Conservation (phyloP, 805 yeast genomes). For the Saccharomycopsis sp. region DNA sequence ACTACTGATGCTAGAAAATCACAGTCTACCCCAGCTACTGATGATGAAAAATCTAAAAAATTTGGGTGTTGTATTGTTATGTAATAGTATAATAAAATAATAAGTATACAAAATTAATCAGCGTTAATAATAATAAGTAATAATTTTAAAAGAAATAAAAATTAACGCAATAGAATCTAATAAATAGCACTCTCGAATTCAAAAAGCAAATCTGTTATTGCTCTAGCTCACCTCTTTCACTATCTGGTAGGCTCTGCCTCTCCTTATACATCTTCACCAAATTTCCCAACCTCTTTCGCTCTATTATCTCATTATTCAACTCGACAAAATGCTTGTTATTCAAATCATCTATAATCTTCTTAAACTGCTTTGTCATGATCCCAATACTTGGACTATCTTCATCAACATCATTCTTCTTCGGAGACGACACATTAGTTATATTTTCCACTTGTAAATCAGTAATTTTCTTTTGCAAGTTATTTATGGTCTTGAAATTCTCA, state of each 20-base stretch:
- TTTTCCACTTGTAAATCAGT: constrained; percentile 33
- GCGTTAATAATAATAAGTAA: background rate
- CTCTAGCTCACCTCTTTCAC: no score
- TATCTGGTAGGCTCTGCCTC: background rate
- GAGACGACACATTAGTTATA: constrained; percentile 27
- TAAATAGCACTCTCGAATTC: no score
- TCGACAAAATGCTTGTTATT: constrained; percentile 42
- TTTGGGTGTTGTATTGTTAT: background rate
- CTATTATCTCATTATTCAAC: constrained; percentile 35
- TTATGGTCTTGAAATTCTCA: constrained; percentile 34
- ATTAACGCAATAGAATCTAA: no score
- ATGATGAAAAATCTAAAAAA: background rate
- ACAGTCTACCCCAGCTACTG: background rate
- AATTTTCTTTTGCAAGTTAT: constrained; percentile 34
- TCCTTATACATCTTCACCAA: constrained; percentile 22
- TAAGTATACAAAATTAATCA: background rate
- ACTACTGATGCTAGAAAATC: background rate
- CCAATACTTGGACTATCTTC: constrained; percentile 15
- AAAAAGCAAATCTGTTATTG: no score
- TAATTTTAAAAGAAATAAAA: no score
- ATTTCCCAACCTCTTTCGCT: constrained; percentile 29
- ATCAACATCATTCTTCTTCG: constrained; percentile 1
- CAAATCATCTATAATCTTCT: constrained; percentile 30
- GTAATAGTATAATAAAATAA: background rate
- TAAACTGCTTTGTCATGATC: constrained; percentile 22